Evolutionary conservation across 495 filamentous ascomycete species (phyloP).

Genomic region (Letharia columbiana): DNA sequence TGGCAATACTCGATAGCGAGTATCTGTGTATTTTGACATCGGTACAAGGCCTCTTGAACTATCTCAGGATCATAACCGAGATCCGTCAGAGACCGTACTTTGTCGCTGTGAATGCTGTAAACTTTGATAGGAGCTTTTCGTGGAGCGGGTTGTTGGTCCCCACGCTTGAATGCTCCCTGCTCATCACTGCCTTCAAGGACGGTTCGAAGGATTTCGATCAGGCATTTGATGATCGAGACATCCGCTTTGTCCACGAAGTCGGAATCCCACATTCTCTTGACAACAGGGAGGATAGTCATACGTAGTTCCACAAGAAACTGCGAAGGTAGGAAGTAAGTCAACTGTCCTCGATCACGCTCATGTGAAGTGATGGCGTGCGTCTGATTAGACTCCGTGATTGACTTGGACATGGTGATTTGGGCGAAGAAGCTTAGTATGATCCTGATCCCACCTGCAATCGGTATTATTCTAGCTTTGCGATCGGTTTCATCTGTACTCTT

Average conservation of each 20-base stretch:
- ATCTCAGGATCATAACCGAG: constrained; percentile 49
- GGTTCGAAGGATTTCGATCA: constrained; percentile 75
- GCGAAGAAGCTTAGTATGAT: constrained; percentile 78
- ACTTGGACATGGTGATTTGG: constrained; percentile 65
- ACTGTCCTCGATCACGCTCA: constrained; percentile 45
- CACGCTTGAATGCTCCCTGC: constrained; percentile 50
- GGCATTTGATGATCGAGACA: constrained; percentile 62
- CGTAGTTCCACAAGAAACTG: constrained; percentile 87
- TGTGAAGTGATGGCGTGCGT: constrained; percentile 52
- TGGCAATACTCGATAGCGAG: constrained; percentile 67
- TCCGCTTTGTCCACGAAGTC: constrained; percentile 69
- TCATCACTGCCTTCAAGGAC: constrained; percentile 74
- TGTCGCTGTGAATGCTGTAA: constrained; percentile 43
- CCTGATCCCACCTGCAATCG: constrained; percentile 61
- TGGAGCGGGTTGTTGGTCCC: constrained; percentile 43
- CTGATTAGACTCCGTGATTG: constrained; percentile 63
- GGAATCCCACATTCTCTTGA: constrained; percentile 74
- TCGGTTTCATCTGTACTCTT: constrained; percentile 34
- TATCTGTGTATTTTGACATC: constrained; percentile 58
- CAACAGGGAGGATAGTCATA: constrained; percentile 69
- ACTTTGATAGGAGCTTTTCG: constrained; percentile 32
- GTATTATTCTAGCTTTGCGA: constrained; percentile 41
- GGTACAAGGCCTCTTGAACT: constrained; percentile 69
- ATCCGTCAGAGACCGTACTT: constrained; percentile 35
- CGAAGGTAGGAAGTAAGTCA: constrained; percentile 59